Base-by-base conservation (phyloP, 352 stramenopile genomes). In the Phytophthora hibernalis region DNA sequence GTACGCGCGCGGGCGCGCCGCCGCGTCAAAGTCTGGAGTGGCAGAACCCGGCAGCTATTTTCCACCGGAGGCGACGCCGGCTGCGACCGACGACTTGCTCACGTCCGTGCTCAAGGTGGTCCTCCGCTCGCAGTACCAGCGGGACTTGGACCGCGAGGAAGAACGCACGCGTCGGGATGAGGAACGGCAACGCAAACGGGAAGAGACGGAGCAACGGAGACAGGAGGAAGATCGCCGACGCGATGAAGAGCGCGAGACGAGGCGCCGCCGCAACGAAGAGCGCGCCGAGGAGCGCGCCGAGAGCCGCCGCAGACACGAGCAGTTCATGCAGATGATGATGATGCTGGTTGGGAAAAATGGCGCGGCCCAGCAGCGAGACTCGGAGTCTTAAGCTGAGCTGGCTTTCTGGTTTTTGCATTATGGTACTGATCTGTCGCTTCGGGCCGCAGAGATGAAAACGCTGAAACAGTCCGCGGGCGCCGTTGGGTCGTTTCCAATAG, bases 281-380 rank as follows among this genome's bases (percentile, higher is more conserved):
- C 70, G 65, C 24, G 55, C 54, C 5, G 70, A 77, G 59, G 65
- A 76, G 43, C 71, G 67, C 15, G 71, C 65, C 3, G 71, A 79
- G 45, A 74, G 68, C 52, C 68, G 58, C n/a, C 71, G 68, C 35
- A 59, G 67, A 51, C 67, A 79, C 49, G 71, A 79, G 44, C 67
- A 79, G 59, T 69, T 79, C 35, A 79, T 79, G 71, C 67, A 79
- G 43, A 74, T 76, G 71, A 76, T 79, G 71, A 70, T 72, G 62
- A 9, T 76, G 51, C 62, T 79, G 2, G 58, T 68, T 15, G 59
- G 62, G 20, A 76, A 79, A 42, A 72, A 68, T 33, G 37, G 30
- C 18, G 12, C 54, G 2, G 21, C 38, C n/a, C 38, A 73, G 31
- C 54, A 65, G 28, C 56, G 53, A 49, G 51, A 68, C 45, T 37